Evolutionary conservation across 306 rosid species (phyloP).

Genomic region (Phaseolus lunatus): DNA sequence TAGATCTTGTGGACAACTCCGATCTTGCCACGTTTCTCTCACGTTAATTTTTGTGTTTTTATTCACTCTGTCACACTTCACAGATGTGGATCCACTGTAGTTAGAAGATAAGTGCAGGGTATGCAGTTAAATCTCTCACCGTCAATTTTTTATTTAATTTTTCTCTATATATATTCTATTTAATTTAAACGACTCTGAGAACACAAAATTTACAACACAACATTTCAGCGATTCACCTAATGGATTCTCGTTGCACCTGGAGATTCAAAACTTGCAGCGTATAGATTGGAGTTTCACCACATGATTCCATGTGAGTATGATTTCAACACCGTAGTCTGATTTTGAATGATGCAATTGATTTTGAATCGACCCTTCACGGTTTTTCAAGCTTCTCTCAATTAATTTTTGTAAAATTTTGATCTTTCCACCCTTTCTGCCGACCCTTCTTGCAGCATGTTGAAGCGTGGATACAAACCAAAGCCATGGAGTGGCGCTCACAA

Average conservation of each 20-base stretch:
- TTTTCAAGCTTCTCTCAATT: background rate
- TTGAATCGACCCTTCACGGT: conserved; percentile 21
- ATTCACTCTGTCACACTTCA: too few species aligned
- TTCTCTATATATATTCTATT: too few species aligned
- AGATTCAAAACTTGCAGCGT: conserved; percentile 23
- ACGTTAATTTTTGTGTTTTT: too few species aligned
- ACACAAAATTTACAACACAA: background rate
- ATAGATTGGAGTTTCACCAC: conserved; percentile 6
- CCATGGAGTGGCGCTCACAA: conserved; percentile 53
- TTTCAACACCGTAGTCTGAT: conserved; percentile 32
- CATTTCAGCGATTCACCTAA: background rate
- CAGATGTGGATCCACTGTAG: too few species aligned
- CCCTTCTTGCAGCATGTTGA: conserved; percentile 69
- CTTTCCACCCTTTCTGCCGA: background rate
- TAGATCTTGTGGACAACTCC: too few species aligned
- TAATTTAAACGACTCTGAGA: background rate
- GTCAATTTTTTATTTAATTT: too few species aligned
- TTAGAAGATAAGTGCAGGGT: too few species aligned
- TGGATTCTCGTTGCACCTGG: background rate
- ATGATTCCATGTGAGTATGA: conserved; percentile 41
- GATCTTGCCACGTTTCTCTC: too few species aligned
- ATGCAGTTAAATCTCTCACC: too few species aligned
- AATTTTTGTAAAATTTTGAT: conserved; percentile 31
- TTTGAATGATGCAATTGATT: conserved; percentile 18
- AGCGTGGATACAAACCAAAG: conserved; percentile 65